Evolutionary conservation across 208 protist genomes (phyloP), one percentile per base, ranked within the genome.

Genomic region (Endotrypanum monterogeii): DNA sequence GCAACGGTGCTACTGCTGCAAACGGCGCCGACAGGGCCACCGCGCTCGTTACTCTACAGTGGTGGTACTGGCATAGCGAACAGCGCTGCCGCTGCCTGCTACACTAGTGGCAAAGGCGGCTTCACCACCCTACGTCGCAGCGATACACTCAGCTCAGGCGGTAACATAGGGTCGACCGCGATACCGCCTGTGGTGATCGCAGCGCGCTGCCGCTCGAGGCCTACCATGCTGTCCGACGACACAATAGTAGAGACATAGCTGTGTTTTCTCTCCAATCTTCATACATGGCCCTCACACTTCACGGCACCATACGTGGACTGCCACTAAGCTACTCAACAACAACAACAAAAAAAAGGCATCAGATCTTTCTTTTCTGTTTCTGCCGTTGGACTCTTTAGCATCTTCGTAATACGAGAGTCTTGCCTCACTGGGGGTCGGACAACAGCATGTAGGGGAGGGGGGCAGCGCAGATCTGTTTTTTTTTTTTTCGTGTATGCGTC

Each of bases 1-100:
- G 88, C 82, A 3, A 57, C 84, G 16, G 50, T 82, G 48, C 52
- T 94, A 46, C 76, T 96, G 37, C 77, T 82, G 25, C 89, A 94
- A 73, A 92, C 87, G 8, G 83, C 83, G 1, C 83, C 92, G 18
- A 77, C 82, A 0, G 83, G 81, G 32, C 86, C 88, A 1, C 92
- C 90, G 55, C 88, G 92, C 5, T 89, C 92, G 18, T 67, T 93
- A 44, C 65, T 92, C n/a, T 74, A 78, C 50, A 1, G 37, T 8
- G 25, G 46, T 50, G 8, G 66, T 50, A 70, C 11, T 20, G 32
- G 30, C 18, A 12, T 32, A 30, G 66, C 8, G 32, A 55, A 11
- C 50, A 50, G 46, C 48, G 50, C 3, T 70, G 20, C 28, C 28
- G 4, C 46, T 18, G 16, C 3, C 30, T 44, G n/a, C 18, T 46